Base-by-base conservation (phyloP, 345 rosid genomes). In the Sapria himalayana region DNA sequence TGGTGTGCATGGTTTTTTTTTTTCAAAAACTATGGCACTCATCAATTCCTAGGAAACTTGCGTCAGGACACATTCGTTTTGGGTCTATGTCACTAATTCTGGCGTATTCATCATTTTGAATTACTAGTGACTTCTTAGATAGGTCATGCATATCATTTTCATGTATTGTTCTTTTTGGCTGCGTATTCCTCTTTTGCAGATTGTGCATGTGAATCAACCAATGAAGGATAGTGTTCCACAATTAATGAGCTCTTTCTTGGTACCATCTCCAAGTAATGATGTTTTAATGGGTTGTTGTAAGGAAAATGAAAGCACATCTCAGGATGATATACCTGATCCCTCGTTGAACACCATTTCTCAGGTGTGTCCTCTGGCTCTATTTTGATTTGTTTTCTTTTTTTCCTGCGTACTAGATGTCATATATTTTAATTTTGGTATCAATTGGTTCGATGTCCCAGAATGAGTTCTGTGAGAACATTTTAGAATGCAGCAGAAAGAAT, bases 371-470 rank as follows among this genome's bases (percentile, higher is more conserved):
- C 35, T 25, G 20, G 45, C 31, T 45, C 44, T 39, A 13, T 3
- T 25, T 14, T 6, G 9, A 5, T 33, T 4, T 33, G 21, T 13
- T 4, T 12, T 24, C 16, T 25, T 34, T 6, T 33, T 22, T 43
- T 29, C 5, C 7, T 18, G 16, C 10, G 11, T 27, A 19, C 34
- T 21, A 8, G 15, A 15, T 46, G 40, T 12, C 9, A 23, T 51
- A 34, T 41, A 27, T 50, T 20, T 41, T 52, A 27, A 20, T 44
- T 29, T 12, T 53, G 41, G 45, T 22, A 24, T 33, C 15, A 22
- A 39, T 46, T 51, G 34, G 23, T 37, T 61, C 9, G 59, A 86
- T 94, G 66, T 57, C 60, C 42, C 48, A 43, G 42, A 55, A 58
- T 50, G 59, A 57, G 49, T 64, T 52, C 24, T 46, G 45, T 49